Base-by-base conservation (phyloP, 176 grass and related monocot species). In the Oryza longistaminata region DNA sequence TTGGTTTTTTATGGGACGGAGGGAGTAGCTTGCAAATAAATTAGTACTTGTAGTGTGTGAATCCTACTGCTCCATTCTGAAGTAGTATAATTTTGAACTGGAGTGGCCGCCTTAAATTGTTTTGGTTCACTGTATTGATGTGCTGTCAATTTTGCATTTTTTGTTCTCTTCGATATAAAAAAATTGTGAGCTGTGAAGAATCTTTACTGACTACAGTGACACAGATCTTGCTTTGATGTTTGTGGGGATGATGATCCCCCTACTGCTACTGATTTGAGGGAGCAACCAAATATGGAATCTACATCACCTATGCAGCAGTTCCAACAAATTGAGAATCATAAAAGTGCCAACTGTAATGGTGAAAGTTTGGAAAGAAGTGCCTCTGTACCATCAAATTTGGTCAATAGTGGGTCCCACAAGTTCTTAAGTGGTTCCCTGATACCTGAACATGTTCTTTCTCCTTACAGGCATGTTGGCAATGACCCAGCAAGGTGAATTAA, bases 141-240 rank as follows among this genome's bases (percentile, higher is more conserved):
- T 24, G 35, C 26, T 74, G 19, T 22, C 64, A 74, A 49, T 11
- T 83, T 76, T 81, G 29, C 68, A 45, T 87, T 14, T 74, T 87
- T 75, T 85, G 64, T 78, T 34, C 25, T 13, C 29, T 85, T 7
- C 39, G 22, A 62, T 66, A 45, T 85, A 68, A 22, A 75, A 79
- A 46, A 53, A 12, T 74, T 75, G 80, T 87, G 49, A 80, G 39
- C 33, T 80, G 45, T 84, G 64, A 84, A 70, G 80, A 52, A 74
- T 78, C 53, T 70, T 79, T 14, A 82, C 80, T 75, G 25, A 83
- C 53, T 89, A 64, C 53, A 75, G 34, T 83, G 74, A 80, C 87
- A 87, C 88, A 99, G 93, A 90, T 87, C 88, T 68, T 94, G 91
- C 83, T 99, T 99, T 82, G 93, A 99, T 82, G 93, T 96, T 33